Evolutionary conservation across 2,329 filamentous ascomycete genomes (phyloP).

Genomic region (Cercospora beticola): DNA sequence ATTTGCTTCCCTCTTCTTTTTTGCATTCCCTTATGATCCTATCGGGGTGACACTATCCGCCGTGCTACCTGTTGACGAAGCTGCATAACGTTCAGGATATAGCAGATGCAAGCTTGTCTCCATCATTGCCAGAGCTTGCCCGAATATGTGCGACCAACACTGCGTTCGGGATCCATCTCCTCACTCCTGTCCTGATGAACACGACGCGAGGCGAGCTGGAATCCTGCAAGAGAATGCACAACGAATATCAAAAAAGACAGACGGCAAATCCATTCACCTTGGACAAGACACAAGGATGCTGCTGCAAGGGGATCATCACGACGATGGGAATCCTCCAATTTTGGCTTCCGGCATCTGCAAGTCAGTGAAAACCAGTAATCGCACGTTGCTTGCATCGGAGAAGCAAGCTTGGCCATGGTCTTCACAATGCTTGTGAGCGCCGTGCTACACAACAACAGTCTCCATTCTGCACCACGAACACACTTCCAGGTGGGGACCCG

Average conservation of each 20-base stretch:
- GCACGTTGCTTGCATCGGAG: neutral
- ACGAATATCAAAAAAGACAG: neutral
- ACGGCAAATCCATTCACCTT: no score
- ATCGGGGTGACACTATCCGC: neutral
- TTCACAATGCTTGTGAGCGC: neutral
- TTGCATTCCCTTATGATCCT: neutral
- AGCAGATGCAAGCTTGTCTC: neutral
- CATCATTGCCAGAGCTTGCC: neutral
- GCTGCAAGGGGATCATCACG: neutral
- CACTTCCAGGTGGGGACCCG: neutral
- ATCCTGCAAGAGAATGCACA: neutral
- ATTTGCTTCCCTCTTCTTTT: neutral
- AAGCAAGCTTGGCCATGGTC: neutral
- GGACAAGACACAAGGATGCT: neutral
- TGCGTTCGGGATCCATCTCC: neutral
- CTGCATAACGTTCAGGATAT: neutral
- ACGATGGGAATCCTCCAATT: neutral
- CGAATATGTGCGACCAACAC: neutral
- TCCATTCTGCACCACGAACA: neutral
- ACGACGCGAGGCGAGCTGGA: neutral
- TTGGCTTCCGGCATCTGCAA: neutral
- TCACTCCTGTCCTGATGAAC: neutral
- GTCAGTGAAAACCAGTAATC: neutral
- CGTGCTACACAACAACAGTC: neutral
- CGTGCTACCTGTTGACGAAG: neutral